A percentile compares a stretch with the other conserved stretches of the same genome.
Conservation (phyloP, 345 rosid species). For the Eutrema heterophyllum region DNA sequence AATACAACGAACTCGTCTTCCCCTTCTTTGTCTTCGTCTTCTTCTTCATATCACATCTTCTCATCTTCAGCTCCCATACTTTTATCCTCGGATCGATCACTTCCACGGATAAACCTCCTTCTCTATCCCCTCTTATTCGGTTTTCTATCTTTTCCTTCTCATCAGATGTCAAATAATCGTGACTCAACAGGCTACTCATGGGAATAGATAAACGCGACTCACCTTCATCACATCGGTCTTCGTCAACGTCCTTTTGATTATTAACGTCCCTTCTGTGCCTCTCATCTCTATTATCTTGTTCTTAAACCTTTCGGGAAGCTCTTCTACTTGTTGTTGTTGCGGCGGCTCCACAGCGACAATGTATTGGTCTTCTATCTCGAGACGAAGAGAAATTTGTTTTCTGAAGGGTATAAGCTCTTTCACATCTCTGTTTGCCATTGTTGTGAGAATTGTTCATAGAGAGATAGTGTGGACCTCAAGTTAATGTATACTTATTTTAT, state of each 20-base stretch:
- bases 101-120: constrained; percentile 15
- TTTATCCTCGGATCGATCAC: not conserved
- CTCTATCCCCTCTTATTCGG: not conserved
- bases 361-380: too few relatives aligned
- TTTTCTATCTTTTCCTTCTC: not conserved
- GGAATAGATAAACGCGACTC: constrained; percentile 1
- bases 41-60: not conserved
- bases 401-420: not conserved
- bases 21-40: not conserved
- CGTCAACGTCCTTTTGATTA: not conserved
- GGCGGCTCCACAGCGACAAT: not conserved
- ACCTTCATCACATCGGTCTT: not conserved
- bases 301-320: not conserved
- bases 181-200: not conserved
- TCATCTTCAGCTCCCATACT: constrained; percentile 6
- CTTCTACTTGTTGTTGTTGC: not conserved
- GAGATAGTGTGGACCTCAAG: not conserved
- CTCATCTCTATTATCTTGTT: not conserved
- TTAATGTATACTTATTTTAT: not conserved
- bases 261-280: not conserved
- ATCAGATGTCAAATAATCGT: not conserved
- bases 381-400: constrained; percentile 1
- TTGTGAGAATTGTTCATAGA: not conserved
- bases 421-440: not conserved
- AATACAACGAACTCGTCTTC: not conserved